Base-by-base conservation (phyloP, 345 rosid genomes). In the Viola odorata region DNA sequence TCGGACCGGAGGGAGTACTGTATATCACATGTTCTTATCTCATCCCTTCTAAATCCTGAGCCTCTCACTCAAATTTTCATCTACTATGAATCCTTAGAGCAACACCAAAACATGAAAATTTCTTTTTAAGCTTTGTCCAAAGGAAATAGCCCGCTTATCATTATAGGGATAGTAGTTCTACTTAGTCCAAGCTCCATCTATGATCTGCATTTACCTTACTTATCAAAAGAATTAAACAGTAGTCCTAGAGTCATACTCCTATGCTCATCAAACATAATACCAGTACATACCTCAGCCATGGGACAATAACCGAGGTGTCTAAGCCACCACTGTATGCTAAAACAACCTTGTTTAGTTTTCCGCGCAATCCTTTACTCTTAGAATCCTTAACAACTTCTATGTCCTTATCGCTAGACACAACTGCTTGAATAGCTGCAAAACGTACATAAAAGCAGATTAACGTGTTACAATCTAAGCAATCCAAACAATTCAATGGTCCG, bases 311-410 rank as follows among this genome's bases (percentile, higher is more conserved):
- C 4, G 96, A 94, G 58, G 99, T 94, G 79, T 94, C 97, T 58
- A 94, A 75, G 61, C 99, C 99, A 53, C 99, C 99, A 57, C 99
- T 90, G 60, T 90, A 94, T 56, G 99, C 96, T 48, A 94, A 81
- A 65, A 94, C 99, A 37, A 94, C 99, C 58, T 94, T 94, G 44
- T 94, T 85, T 72, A 90, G 62, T 56, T 81, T 91, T 45, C 99
- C 99, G 50, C 87, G 91, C 37, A 80, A 66, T 16, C 95, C 96
- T 11, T 64, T 75, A 49, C 73, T 72, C 37, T 78, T 80, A 16
- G 69, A 47, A 65, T 71, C 73, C 61, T 64, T 41, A 51, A 76
- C 39, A 16, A 37, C 5, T 39, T 59, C 80, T 13, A 61, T 17
- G 16, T 69, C 75, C 58, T 49, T 73, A 52, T 82, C 80, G 50